A percentile compares a stretch with the other conserved stretches of the same genome.
Conservation (phyloP, 2,329 filamentous ascomycete genomes). For the Aspergillus candidus region DNA sequence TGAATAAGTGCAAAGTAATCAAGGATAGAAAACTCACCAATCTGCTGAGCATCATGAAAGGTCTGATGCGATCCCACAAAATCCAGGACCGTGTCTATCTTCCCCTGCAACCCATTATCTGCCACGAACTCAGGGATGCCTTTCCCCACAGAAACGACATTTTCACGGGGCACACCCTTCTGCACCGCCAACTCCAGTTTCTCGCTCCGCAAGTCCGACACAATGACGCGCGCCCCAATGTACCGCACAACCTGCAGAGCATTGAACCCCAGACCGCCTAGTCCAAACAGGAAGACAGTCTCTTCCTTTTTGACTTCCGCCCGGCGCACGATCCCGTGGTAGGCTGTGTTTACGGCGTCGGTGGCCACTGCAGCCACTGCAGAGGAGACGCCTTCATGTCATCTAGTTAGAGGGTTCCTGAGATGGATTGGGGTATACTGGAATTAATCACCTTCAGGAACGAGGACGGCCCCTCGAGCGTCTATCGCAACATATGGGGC, state of each 20-base stretch:
- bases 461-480: slow-evolving; percentile 17
- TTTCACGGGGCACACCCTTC: slow-evolving; percentile 25
- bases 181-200: slow-evolving; percentile 23
- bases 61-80: slow-evolving; percentile 35
- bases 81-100: slow-evolving; percentile 27
- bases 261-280: slow-evolving; percentile 40
- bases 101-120: slow-evolving; percentile 17
- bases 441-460: slow-evolving; percentile 9
- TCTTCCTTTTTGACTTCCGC: slow-evolving; percentile 32
- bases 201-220: slow-evolving; percentile 31
- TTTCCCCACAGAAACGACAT: slow-evolving; percentile 27
- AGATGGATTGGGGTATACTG: too few relatives aligned
- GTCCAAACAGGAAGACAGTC: slow-evolving; percentile 37
- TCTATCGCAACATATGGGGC: slow-evolving; percentile 34
- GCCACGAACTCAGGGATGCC: slow-evolving; percentile 25
- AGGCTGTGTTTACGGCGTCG: slow-evolving; percentile 39
- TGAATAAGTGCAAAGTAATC: too few relatives aligned
- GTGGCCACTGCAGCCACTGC: slow-evolving; percentile 36
- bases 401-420: background rate
- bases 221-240: slow-evolving; percentile 42
- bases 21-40: background rate
- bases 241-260: slow-evolving; percentile 41
- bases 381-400: slow-evolving; percentile 10
- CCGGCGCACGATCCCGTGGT: slow-evolving; percentile 35
- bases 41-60: slow-evolving; percentile 28